Conservation (phyloP, 345 rosid species). For the Lagerstroemia speciosa region DNA sequence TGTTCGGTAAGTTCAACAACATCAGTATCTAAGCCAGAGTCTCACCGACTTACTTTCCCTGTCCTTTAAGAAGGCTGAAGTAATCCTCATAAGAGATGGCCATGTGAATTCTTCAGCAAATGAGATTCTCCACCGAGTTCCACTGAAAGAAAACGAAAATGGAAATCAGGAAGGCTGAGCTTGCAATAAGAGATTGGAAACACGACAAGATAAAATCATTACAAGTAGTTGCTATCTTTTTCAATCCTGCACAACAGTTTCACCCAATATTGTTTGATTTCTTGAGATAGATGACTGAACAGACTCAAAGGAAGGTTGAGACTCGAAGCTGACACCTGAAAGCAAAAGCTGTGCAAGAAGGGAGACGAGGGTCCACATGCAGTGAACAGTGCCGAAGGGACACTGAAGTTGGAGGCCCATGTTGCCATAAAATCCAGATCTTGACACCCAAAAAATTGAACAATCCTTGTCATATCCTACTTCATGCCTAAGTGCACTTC, state of each 20-base stretch:
- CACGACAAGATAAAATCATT: no score
- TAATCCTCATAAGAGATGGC: background rate
- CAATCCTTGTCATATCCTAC: constrained; percentile 32
- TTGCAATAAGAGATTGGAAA: no score
- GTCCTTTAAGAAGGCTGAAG: background rate
- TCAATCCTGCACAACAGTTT: background rate
- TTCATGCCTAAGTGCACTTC: constrained; percentile 28
- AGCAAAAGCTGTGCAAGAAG: background rate
- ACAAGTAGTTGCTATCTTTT: no score
- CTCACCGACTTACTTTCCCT: background rate
- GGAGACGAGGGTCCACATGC: constrained; percentile 12
- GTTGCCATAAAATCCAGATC: constrained; percentile 14
- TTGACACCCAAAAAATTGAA: constrained; percentile 18
- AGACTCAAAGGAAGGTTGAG: background rate
- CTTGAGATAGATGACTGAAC: background rate
- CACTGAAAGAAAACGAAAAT: no score
- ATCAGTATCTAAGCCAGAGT: background rate
- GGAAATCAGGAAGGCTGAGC: no score
- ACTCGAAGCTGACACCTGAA: background rate
- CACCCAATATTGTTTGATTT: background rate
- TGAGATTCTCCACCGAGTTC: background rate
- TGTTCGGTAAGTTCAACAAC: background rate
- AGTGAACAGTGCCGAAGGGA: constrained; percentile 21
- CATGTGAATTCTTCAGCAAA: no score
- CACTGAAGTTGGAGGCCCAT: constrained; percentile 20